A percentile compares a stretch with the other conserved stretches of the same genome.
phyloP scores from a whole-genome alignment of 495 filamentous ascomycete species.

The Xylaria venustula region DNA sequence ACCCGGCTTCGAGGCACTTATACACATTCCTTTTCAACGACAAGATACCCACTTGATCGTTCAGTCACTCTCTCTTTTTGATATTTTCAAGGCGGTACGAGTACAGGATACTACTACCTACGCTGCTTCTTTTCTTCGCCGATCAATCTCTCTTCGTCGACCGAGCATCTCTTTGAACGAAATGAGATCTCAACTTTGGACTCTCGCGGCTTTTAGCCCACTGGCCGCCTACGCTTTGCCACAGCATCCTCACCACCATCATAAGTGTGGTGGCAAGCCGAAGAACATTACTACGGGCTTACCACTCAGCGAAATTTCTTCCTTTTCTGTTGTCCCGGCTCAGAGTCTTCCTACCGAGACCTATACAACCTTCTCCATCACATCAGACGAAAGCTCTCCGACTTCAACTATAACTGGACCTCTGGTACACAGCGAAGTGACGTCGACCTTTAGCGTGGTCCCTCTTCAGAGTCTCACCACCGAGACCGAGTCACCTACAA shows the following conservation, averaged over 20 bases:
- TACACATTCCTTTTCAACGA: neutral
- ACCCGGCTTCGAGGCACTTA: conserved; percentile 13
- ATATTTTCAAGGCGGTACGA: too few relatives aligned
- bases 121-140: neutral
- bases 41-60: neutral
- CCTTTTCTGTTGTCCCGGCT: neutral
- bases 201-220: conserved; percentile 5
- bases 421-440: neutral
- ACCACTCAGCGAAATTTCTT: neutral
- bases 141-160: neutral
- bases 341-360: neutral
- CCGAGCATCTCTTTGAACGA: neutral
- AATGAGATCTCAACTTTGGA: conserved; percentile 10
- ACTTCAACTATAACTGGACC: neutral
- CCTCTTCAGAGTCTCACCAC: neutral
- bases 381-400: neutral
- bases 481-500: neutral
- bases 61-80: neutral
- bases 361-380: neutral
- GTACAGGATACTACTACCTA: neutral
- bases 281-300: conserved; percentile 2
- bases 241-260: neutral
- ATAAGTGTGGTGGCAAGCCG: conserved; percentile 6
- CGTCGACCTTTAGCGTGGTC: neutral
- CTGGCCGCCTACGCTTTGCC: conserved; percentile 8